Base-by-base conservation (phyloP, 306 rosid genomes). In the Citrullus amarus region DNA sequence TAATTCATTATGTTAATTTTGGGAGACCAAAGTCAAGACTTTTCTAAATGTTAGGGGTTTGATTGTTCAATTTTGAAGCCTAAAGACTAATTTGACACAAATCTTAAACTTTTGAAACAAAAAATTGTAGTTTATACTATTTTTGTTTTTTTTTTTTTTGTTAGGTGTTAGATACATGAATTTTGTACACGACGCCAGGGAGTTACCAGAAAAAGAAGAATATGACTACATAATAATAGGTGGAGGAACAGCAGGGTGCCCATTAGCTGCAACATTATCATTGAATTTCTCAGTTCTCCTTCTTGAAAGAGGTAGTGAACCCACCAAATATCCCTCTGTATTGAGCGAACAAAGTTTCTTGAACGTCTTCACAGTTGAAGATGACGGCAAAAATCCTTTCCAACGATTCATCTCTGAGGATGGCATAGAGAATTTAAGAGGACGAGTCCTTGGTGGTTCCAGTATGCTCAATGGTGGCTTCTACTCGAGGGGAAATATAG, bases 181-280 rank as follows among this genome's bases (percentile, higher is more conserved):
- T 15, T 70, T 17, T 15, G 87, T 81, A 9, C 17, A 16, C 1
- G 41, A 78, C 8, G 82, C 84, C 2, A 81, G 57, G 9, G 67
- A 78, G 5, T 71, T 67, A 6, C 75, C 76, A 0, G 8, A 0
- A 6, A 48, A 38, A 16, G 80, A 65, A 44, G 79, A 65, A 22
- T 81, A 84, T n/a, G 85, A 84, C 72, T 84, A 81, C 76, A 81
- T 84, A 8, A 58, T 84, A 3, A 16, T 84, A 5, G 87, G 87
- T 5, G 87, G 87, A 15, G 87, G 87, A 9, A 81, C 85, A 1
- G 76, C 83, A 11, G 87, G 87, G 18, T 84, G 81, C 32, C 79
- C 87, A 9, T 48, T 81, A 46, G 87, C 87, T 4, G 50, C 87
- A 18, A 81, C 87, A 30, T 46, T 22, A 10, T 84, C 87, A 1